These are phyloP conservation scores for Adansonia grandidieri DNA, from an alignment of 441 rosid species.

Conservation along the genomic window DNA sequence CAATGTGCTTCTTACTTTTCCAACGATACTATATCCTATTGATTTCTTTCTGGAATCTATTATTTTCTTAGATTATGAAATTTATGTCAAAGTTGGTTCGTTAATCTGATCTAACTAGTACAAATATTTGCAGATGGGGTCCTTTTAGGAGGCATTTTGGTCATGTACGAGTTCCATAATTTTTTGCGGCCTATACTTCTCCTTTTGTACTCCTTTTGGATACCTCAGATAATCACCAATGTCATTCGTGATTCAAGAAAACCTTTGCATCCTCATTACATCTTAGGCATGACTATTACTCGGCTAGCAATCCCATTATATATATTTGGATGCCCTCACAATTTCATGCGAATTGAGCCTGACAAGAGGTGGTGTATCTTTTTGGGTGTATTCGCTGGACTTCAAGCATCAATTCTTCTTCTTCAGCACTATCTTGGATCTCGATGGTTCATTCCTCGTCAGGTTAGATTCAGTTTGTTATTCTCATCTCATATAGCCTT, in stretches of 20 bases:
- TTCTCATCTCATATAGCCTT: conserved; percentile 20
- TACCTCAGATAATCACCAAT: conserved; percentile 87
- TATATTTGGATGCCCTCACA: conserved; percentile 90
- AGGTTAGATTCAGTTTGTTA: conserved; percentile 53
- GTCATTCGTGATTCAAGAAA: conserved; percentile 90
- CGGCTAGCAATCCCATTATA: conserved; percentile 86
- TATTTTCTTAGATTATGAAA: conserved; percentile 13
- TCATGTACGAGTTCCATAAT: conserved; percentile 92
- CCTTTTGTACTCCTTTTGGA: conserved; percentile 90
- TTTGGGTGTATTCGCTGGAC: conserved; percentile 64
- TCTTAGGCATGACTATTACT: conserved; percentile 86
- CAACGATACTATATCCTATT: background rate
- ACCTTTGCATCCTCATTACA: conserved; percentile 92
- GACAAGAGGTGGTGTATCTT: conserved; percentile 80
- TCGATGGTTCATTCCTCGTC: conserved; percentile 92
- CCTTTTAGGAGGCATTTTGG: conserved; percentile 95
- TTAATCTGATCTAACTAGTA: conserved; percentile 22
- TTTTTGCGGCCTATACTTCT: conserved; percentile 79
- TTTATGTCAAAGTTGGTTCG: background rate
- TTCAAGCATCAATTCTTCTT: conserved; percentile 87
- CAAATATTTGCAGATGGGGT: conserved; percentile 75
- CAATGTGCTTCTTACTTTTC: background rate
- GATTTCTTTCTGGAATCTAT: background rate
- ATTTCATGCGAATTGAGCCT: conserved; percentile 92
- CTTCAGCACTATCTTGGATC: conserved; percentile 97